Evolutionary conservation across 768 basidiomycete genomes (phyloP), one percentile per base, ranked within the genome.

Genomic region (Porphyrellus cyaneotinctus): DNA sequence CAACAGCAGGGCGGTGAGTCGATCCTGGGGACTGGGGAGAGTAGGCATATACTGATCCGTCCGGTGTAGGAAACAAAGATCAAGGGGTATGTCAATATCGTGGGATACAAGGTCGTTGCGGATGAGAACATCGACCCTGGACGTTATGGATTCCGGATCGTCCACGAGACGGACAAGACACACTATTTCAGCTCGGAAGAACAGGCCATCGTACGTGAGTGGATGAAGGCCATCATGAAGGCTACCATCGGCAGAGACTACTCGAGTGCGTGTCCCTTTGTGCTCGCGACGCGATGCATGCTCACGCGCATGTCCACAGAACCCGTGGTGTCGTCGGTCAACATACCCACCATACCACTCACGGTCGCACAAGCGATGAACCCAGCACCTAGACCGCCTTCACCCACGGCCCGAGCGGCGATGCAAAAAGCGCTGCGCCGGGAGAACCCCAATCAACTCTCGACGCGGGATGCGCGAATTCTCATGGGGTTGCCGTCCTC

Each of bases 181-280:
- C 93, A 98, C 68, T 91, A 71, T 64, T 99, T 99, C 72, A 91
- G 90, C 57, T 92, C 91, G 0, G 88, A 93, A 22, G 94, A 97
- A 64, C 91, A 92, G 70, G 63, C 73, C 1, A 72, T 83, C 33
- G 79, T 97, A 43, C 83, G 97, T n/a, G 92, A 92, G 58, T 98
- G 97, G 95, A 98, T 98, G 97, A 99, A 98, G 74, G 92, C 95
- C 9, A 83, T 99, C 59, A 97, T 98, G 92, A 99, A 98, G 68
- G 92, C 95, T 3, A 97, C 95, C 13, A 99, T 99, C 60, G 87
- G 83, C 10, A 77, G 97, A 51, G 97, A 98, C 67, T 97, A 95
- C 65, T 80, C 87, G 10, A 88, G 93, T 95, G 62, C 35, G 87
- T 76, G 35, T 50, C n/a, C 24, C 20, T 11, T 20, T 31, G n/a